Conservation (phyloP, 2,329 filamentous ascomycete genomes). For the Iodosphaeria phyllophila region DNA sequence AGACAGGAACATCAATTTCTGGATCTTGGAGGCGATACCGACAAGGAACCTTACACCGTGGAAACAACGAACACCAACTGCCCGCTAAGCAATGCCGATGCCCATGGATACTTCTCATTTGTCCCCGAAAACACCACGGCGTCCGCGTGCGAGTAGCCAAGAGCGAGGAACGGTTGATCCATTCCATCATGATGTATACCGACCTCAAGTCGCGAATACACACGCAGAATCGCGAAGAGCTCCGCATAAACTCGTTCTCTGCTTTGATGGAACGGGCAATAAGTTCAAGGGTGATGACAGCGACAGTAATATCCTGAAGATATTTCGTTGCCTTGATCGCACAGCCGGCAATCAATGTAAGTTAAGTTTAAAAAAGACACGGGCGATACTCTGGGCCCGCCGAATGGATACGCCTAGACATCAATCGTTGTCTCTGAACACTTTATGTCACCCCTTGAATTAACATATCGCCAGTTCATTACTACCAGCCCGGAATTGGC, state of each 20-base stretch:
- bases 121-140: slow-evolving; percentile 3
- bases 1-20: too few species aligned
- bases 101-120: slow-evolving; percentile 11
- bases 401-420: not conserved
- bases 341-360: slow-evolving; percentile 38
- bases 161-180: slow-evolving; percentile 1
- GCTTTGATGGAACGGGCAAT: slow-evolving; percentile 46
- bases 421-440: not conserved
- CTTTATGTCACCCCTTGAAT: not conserved
- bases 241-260: slow-evolving; percentile 33
- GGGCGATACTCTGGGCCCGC: too few species aligned
- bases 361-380: slow-evolving; percentile 6
- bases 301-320: slow-evolving; percentile 50
- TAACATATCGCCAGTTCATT: slow-evolving; percentile 23
- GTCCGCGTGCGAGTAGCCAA: not conserved
- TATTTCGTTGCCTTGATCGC: slow-evolving; percentile 51
- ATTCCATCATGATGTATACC: slow-evolving; percentile 2
- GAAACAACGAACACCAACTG: too few species aligned
- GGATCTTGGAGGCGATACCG: too few species aligned
- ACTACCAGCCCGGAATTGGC: slow-evolving; percentile 53
- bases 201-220: slow-evolving; percentile 5
- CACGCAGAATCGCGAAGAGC: slow-evolving; percentile 4
- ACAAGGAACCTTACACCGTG: too few species aligned
- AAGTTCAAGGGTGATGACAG: slow-evolving; percentile 44
- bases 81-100: too few species aligned